Percentiles rank a stretch among this genome's conserved stretches.
phyloP scores from a whole-genome alignment of 345 rosid genomes.

The Eucalyptus tenuipes region DNA sequence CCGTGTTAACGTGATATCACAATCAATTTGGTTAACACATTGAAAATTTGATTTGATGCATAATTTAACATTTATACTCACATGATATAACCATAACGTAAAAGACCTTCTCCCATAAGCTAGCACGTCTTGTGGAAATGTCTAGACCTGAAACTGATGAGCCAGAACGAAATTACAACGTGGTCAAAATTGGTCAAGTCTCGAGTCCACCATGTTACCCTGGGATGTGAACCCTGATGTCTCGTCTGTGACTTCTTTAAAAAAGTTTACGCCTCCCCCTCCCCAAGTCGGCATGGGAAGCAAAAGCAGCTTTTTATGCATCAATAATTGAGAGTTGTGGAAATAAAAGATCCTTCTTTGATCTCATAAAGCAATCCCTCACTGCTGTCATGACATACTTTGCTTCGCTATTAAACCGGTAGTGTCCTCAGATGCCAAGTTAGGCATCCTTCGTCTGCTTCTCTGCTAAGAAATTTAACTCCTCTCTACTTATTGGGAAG shows the following conservation, averaged over 20 bases:
- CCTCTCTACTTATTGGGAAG: neutral
- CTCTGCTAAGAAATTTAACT: constrained; percentile 28
- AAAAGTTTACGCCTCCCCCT: neutral
- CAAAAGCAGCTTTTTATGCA: constrained; percentile 6
- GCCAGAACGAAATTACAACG: neutral
- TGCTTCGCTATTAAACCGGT: constrained; percentile 18
- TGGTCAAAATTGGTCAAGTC: neutral
- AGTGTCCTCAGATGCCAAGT: constrained; percentile 25
- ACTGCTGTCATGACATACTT: constrained; percentile 21
- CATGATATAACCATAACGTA: neutral
- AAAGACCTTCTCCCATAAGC: neutral
- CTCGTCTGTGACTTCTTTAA: neutral
- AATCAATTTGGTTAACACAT: neutral
- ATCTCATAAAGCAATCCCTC: constrained; percentile 31
- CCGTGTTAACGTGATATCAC: neutral
- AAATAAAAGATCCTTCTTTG: constrained; percentile 1
- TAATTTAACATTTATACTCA: neutral
- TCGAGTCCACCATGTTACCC: neutral
- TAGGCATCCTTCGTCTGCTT: constrained; percentile 40
- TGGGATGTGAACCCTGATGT: neutral
- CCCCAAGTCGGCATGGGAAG: neutral
- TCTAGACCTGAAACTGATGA: neutral
- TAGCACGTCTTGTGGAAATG: neutral
- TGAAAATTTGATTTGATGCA: neutral
- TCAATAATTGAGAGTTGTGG: constrained; percentile 4